Evolutionary conservation across 2,329 filamentous ascomycete species (phyloP).

Genomic region (Phoma sp.): DNA sequence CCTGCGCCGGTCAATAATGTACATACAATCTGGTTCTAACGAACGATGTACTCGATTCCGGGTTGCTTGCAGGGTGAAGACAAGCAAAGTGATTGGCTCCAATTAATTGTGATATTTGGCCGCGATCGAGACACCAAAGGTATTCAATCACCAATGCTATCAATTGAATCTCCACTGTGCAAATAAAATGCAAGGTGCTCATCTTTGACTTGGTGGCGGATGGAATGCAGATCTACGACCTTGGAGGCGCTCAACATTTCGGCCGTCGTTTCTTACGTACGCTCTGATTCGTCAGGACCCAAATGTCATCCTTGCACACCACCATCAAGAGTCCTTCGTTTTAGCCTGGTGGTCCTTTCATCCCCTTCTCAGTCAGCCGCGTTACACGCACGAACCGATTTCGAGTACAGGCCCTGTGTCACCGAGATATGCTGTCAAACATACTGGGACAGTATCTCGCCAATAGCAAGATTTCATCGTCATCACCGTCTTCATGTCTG

Average conservation of each 20-base stretch:
- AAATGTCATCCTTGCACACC: slow-evolving; percentile 2
- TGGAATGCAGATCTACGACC: slow-evolving; percentile 5
- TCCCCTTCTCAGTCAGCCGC: slow-evolving; percentile 6
- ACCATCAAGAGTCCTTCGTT: slow-evolving; percentile 11
- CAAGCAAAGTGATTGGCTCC: neutral
- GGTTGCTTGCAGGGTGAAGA: neutral
- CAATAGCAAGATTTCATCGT: slow-evolving; percentile 3
- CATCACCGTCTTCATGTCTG: neutral
- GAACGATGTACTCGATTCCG: neutral
- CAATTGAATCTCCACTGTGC: neutral
- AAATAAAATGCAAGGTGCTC: neutral
- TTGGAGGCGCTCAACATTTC: slow-evolving; percentile 11
- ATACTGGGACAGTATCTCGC: slow-evolving; percentile 14
- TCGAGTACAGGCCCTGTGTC: slow-evolving; percentile 18
- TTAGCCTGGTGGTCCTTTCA: slow-evolving; percentile 24
- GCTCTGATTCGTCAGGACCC: slow-evolving; percentile 14
- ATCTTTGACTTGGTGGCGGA: slow-evolving; percentile 26
- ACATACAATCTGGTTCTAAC: neutral
- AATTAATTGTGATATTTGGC: neutral
- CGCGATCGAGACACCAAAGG: neutral
- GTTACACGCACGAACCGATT: slow-evolving; percentile 24
- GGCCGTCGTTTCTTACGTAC: neutral
- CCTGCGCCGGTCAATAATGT: neutral
- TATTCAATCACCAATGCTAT: neutral
- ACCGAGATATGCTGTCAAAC: slow-evolving; percentile 20